These are phyloP conservation scores for Phaffia tasmanica DNA, from an alignment of 768 basidiomycete genomes.

Conservation along the genomic window DNA sequence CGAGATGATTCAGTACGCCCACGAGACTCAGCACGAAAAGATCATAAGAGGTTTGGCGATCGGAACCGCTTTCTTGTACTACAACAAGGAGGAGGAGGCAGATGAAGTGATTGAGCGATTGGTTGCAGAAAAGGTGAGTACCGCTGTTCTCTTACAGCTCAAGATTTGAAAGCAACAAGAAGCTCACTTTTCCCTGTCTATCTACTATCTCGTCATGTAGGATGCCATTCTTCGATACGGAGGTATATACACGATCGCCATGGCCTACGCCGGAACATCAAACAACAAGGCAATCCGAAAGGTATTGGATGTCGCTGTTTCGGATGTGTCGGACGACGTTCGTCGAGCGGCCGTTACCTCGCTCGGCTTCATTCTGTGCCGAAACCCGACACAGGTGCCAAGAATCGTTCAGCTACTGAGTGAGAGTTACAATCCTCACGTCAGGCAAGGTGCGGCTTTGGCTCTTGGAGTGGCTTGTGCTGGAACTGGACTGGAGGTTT, in stretches of 20 bases:
- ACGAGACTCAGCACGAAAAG: constrained; percentile 98
- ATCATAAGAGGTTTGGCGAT: constrained; percentile 93
- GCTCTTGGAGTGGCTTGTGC: constrained; percentile 96
- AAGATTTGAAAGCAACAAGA: neutral
- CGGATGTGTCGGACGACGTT: constrained; percentile 95
- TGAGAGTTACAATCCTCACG: constrained; percentile 98
- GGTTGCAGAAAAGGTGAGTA: constrained; percentile 68
- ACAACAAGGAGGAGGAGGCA: constrained; percentile 85
- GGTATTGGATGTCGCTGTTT: constrained; percentile 89
- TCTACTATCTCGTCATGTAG: constrained; percentile 41
- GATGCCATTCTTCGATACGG: constrained; percentile 96
- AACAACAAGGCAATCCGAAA: constrained; percentile 87
- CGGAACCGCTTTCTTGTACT: constrained; percentile 83
- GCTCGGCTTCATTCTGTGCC: constrained; percentile 90
- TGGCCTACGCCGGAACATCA: constrained; percentile 92
- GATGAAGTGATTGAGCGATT: constrained; percentile 67
- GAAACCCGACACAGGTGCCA: constrained; percentile 90
- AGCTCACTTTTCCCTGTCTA: neutral
- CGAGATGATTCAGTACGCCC: constrained; percentile 92
- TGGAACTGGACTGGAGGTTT: constrained; percentile 83
- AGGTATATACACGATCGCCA: constrained; percentile 88
- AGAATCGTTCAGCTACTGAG: constrained; percentile 91
- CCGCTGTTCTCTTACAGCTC: neutral
- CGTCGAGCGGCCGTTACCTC: constrained; percentile 91
- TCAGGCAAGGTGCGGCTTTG: constrained; percentile 89